Percentiles rank a stretch among this genome's conserved stretches.
phyloP scores from a whole-genome alignment of 164 flowering plant species.

The Platanus orientalis region DNA sequence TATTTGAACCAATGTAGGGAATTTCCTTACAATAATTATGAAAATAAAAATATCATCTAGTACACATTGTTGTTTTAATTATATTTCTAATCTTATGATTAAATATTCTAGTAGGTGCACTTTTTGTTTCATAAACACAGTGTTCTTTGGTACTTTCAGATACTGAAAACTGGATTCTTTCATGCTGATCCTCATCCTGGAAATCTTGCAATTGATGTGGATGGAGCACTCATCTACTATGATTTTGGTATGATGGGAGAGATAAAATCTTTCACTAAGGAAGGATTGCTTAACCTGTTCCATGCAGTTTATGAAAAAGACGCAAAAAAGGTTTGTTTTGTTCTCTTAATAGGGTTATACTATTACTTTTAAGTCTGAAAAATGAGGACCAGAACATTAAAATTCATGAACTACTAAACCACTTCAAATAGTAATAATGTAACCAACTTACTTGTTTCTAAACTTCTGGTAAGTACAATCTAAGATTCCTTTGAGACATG shows the following conservation, averaged over 20 bases:
- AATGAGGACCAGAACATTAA: too few species aligned
- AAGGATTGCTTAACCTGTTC: slow-evolving; percentile 76
- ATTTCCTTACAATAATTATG: too few species aligned
- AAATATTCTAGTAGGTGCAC: background rate
- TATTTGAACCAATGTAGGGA: background rate
- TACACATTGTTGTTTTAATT: too few species aligned
- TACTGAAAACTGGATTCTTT: slow-evolving; percentile 93
- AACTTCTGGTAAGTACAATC: too few species aligned
- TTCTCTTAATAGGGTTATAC: background rate
- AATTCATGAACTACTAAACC: too few species aligned
- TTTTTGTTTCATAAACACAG: slow-evolving; percentile 6
- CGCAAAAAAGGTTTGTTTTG: slow-evolving; percentile 75
- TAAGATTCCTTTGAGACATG: too few species aligned
- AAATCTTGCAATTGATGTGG: slow-evolving; percentile 85
- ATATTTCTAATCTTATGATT: background rate
- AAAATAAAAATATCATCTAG: too few species aligned
- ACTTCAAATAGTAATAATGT: too few species aligned
- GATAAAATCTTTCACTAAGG: slow-evolving; percentile 72
- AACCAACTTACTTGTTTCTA: too few species aligned
- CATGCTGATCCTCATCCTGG: slow-evolving; percentile 99
- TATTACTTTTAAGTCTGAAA: too few species aligned
- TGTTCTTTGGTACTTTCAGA: slow-evolving; percentile 35
- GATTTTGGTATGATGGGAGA: slow-evolving; percentile 99
- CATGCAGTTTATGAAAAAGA: slow-evolving; percentile 92
- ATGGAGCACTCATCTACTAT: slow-evolving; percentile 84